These are phyloP conservation scores for grape (Vitis vinifera) DNA, from an alignment of 164 flowering plant species.

Conservation along the genomic window ASM3070453v1 NC_081818.1:24399001-24399500, in stretches of 20 bases:
- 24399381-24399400: slow-evolving; percentile 12
- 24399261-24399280: slow-evolving; percentile 63
- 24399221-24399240: slow-evolving; percentile 45
- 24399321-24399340: slow-evolving; percentile 5
- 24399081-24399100: slow-evolving; percentile 23
- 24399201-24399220: slow-evolving; percentile 57
- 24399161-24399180: slow-evolving; percentile 40
- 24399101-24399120: slow-evolving; percentile 19
- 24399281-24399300: slow-evolving; percentile 43
- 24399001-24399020: slow-evolving; percentile 35
- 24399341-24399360: slow-evolving; percentile 10
- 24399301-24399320: slow-evolving; percentile 34
- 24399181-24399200: slow-evolving; percentile 74
- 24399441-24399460: slow-evolving; percentile 63
- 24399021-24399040: slow-evolving; percentile 35
- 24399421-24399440: slow-evolving; percentile 36
- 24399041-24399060: slow-evolving; percentile 49
- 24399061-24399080: slow-evolving; percentile 51
- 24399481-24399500: slow-evolving; percentile 19
- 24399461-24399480: slow-evolving; percentile 66
- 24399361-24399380: slow-evolving; percentile 5
- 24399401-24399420: slow-evolving; percentile 42
- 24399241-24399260: slow-evolving; percentile 57
- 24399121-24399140: slow-evolving; percentile 12
- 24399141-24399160: slow-evolving; percentile 21